Conservation (phyloP, 768 basidiomycete species). For the Hortiboletus campestris region DNA sequence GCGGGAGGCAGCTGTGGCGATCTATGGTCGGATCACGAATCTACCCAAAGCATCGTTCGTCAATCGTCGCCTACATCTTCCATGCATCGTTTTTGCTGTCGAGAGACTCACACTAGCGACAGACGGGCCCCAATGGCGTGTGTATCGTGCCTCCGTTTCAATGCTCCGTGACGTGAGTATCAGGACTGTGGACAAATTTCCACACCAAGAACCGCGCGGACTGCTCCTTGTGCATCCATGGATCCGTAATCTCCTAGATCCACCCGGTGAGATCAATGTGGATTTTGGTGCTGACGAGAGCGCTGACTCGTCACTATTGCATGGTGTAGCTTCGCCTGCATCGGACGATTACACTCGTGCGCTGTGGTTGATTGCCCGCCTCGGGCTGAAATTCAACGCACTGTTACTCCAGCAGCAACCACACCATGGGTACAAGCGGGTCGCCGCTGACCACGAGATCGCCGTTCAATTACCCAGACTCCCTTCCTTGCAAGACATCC, state of each 20-base stretch:
- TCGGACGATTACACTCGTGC: not conserved
- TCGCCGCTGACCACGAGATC: constrained; percentile 7
- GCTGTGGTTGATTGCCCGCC: not conserved
- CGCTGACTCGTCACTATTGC: not conserved
- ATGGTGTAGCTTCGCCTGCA: not conserved
- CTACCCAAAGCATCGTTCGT: not conserved
- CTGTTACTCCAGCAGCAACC: constrained; percentile 1
- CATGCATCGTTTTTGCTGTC: constrained; percentile 1
- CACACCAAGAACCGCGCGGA: not conserved
- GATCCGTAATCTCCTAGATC: not conserved
- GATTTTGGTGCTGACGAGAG: not conserved
- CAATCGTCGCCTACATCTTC: constrained; percentile 1
- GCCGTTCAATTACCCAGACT: not conserved
- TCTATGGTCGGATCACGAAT: not conserved
- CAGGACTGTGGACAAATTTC: not conserved
- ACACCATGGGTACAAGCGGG: not conserved
- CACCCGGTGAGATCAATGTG: not conserved
- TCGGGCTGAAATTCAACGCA: constrained; percentile 4
- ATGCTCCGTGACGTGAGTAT: not conserved
- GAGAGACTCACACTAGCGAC: not conserved
- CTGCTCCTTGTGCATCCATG: constrained; percentile 3
- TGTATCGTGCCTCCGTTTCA: not conserved
- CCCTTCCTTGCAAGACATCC: not conserved
- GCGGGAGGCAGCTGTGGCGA: not conserved
- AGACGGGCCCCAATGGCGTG: not conserved